Percentiles rank a stretch among this genome's conserved stretches.
Conservation (phyloP, 2,329 filamentous ascomycete genomes). For the Bipolaris cookei region DNA sequence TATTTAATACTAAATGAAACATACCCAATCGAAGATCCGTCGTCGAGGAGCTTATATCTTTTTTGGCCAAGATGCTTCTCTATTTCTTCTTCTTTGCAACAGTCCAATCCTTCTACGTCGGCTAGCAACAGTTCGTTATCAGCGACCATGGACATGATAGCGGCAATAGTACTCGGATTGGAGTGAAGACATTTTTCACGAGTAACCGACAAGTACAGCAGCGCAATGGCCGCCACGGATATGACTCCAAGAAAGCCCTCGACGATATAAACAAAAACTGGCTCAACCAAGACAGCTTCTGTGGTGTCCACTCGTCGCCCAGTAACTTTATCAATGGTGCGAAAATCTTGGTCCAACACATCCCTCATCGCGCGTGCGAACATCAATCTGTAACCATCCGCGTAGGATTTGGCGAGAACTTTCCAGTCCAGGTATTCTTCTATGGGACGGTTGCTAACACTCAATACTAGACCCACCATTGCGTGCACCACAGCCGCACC, state of each 20-base stretch:
- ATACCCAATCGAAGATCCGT: background rate
- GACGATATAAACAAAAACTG: conserved; percentile 49
- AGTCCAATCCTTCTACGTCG: conserved; percentile 33
- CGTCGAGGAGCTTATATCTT: conserved; percentile 15
- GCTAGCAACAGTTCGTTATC: conserved; percentile 19
- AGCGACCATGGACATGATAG: conserved; percentile 38
- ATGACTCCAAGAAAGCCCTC: conserved; percentile 43
- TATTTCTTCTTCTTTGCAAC: conserved; percentile 26
- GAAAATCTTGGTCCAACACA: conserved; percentile 28
- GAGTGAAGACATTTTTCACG: conserved; percentile 30
- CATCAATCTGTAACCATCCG: conserved; percentile 52
- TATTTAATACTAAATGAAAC: background rate
- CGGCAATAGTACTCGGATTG: conserved; percentile 48
- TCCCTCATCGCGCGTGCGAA: conserved; percentile 50
- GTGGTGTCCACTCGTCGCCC: conserved; percentile 31
- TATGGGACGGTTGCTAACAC: conserved; percentile 26
- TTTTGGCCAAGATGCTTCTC: conserved; percentile 18
- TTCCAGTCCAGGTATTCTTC: conserved; percentile 47
- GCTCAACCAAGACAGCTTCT: conserved; percentile 48
- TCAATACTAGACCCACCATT: conserved; percentile 52
- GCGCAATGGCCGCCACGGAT: conserved; percentile 23
- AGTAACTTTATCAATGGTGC: background rate
- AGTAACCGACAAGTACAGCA: conserved; percentile 33
- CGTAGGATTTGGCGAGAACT: conserved; percentile 44
- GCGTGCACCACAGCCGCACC: conserved; percentile 8